phyloP scores from a whole-genome alignment of 2,329 filamentous ascomycete genomes.

The Ceratocystis diversiconidia region DNA sequence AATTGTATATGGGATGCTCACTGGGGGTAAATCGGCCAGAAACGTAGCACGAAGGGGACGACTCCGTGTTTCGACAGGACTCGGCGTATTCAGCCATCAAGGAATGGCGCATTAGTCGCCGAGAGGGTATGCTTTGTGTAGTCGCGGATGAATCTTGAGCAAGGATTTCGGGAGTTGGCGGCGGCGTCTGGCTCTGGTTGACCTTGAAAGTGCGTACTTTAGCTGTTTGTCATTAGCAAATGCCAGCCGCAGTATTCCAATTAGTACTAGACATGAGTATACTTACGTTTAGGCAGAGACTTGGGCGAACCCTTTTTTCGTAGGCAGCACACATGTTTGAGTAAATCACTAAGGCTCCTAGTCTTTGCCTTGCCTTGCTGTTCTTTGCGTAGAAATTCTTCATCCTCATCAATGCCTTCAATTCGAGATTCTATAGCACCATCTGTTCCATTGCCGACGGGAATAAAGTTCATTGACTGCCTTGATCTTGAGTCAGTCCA shows the following conservation, averaged over 20 bases:
- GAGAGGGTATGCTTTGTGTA: constrained; percentile 9
- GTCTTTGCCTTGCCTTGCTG: not conserved
- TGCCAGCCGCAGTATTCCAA: not conserved
- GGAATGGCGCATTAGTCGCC: constrained; percentile 15
- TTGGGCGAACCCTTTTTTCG: constrained; percentile 1
- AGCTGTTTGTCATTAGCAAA: constrained; percentile 5
- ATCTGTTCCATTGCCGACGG: constrained; percentile 2
- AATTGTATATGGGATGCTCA: constrained; percentile 14
- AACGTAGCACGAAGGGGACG: constrained; percentile 3
- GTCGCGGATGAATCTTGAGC: constrained; percentile 11
- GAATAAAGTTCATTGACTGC: constrained; percentile 14
- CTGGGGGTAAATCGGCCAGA: constrained; percentile 9
- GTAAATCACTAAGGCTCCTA: constrained; percentile 6
- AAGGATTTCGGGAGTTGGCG: constrained; percentile 9
- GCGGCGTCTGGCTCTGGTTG: constrained; percentile 1
- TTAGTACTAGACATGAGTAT: not conserved
- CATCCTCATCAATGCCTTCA: constrained; percentile 15
- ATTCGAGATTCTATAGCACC: constrained; percentile 11
- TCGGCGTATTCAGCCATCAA: constrained; percentile 15
- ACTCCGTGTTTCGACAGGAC: constrained; percentile 2
- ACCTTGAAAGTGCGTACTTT: constrained; percentile 16
- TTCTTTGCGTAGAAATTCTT: constrained; percentile 12
- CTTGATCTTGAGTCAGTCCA: constrained; percentile 6
- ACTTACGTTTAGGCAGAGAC: constrained; percentile 13
- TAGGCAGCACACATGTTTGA: constrained; percentile 15